Evolutionary conservation across 2,329 filamentous ascomycete genomes (phyloP).

Genomic region (Cryphonectria naterciae): DNA sequence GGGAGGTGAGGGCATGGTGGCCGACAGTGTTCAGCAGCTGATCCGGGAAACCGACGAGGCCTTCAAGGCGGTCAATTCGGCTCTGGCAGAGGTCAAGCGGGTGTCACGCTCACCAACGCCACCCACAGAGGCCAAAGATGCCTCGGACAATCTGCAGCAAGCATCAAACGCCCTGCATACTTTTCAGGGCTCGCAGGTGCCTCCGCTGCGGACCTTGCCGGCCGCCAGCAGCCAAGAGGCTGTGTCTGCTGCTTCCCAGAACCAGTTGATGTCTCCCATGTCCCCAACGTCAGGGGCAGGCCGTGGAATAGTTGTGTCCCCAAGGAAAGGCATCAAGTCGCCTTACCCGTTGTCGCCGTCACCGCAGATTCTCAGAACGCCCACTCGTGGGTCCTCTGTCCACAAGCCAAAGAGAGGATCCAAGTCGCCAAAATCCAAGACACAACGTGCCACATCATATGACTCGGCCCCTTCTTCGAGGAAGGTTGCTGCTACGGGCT

Average conservation of each 20-base stretch:
- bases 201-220: conserved; percentile 16
- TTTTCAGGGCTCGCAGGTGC: conserved; percentile 12
- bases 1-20: conserved; percentile 32
- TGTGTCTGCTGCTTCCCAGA: background rate
- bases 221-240: conserved; percentile 4
- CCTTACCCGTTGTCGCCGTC: conserved; percentile 16
- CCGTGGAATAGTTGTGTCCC: conserved; percentile 14
- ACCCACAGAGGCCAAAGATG: conserved; percentile 16
- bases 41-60: conserved; percentile 55
- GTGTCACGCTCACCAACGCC: conserved; percentile 31
- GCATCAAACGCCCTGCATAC: conserved; percentile 19
- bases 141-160: conserved; percentile 20
- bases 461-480: conserved; percentile 11
- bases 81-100: conserved; percentile 44
- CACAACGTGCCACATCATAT: conserved; percentile 14
- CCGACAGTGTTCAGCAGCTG: conserved; percentile 48
- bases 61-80: conserved; percentile 50
- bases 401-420: conserved; percentile 24
- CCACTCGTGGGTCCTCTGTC: conserved; percentile 19
- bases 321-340: conserved; percentile 19
- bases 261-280: conserved; percentile 20
- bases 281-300: conserved; percentile 22
- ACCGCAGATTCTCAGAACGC: conserved; percentile 19
- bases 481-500: background rate
- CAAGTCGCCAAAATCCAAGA: conserved; percentile 18